A percentile compares a stretch with the other conserved stretches of the same genome.
Conservation (phyloP, 2,329 filamentous ascomycete genomes). For the Aspergillus vadensis region DNA sequence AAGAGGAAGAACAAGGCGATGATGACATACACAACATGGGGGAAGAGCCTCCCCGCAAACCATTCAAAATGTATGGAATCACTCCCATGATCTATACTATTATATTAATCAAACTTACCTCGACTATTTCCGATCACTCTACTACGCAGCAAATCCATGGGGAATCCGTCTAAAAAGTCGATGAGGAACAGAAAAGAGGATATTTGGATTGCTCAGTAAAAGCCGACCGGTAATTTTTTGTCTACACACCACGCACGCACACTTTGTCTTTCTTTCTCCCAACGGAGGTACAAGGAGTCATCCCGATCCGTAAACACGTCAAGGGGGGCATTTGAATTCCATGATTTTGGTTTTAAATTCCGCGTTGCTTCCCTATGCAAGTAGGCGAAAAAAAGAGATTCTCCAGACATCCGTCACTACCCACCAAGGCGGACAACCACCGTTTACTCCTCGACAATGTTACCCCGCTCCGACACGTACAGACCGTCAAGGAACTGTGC, state of each 20-base stretch:
- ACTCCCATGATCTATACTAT: no score
- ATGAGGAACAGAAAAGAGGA: constrained; percentile 10
- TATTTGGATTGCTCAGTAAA: constrained; percentile 24
- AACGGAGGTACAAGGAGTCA: constrained; percentile 24
- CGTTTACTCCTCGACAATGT: constrained; percentile 70
- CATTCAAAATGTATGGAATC: no score
- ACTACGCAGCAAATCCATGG: no score
- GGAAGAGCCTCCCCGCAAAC: neutral
- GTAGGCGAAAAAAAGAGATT: constrained; percentile 42
- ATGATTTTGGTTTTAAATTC: constrained; percentile 38
- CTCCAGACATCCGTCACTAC: constrained; percentile 40
- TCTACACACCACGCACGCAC: constrained; percentile 35
- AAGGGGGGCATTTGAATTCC: constrained; percentile 27
- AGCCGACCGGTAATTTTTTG: constrained; percentile 19
- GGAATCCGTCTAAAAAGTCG: no score
- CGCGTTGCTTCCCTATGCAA: constrained; percentile 45
- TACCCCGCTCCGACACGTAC: constrained; percentile 98
- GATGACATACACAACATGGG: neutral
- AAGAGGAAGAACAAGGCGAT: neutral
- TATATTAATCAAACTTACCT: no score
- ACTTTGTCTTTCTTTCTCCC: constrained; percentile 16
- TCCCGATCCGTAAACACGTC: constrained; percentile 30
- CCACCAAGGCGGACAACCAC: constrained; percentile 35
- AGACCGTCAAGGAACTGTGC: constrained; percentile 96
- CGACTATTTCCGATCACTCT: no score